Base-by-base conservation (phyloP, 2,329 filamentous ascomycete species). In the Venturia oleaginea region DNA sequence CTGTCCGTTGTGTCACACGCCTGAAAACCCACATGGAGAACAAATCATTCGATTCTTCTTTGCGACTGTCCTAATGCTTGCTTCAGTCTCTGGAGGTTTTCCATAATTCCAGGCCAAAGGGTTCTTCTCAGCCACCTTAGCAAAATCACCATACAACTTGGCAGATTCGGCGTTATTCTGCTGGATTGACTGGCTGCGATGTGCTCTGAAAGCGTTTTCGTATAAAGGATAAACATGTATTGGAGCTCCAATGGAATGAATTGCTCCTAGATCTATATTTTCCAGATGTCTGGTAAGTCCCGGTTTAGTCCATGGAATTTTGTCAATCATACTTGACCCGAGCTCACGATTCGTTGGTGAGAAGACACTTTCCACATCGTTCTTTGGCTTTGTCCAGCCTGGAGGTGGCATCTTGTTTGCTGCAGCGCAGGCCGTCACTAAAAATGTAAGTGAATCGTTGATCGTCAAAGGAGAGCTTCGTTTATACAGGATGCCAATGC, bases 141-240 rank as follows among this genome's bases (percentile, higher is more conserved):
- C 83, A 69, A 88, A 89, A 0, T 81, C 77, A 0, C 81, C 83
- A 69, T 89, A 89, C 27, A 89, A 70, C 11, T 76, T 71, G 0
- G 83, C 81, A 0, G 84, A 87, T 69, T 89, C 86, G 7, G 76
- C 68, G 64, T 84, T 77, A 63, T 88, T 89, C 4, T 83, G 79
- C 27, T 72, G 63, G 0, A 83, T 72, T 1, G 81, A 79, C 68
- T 89, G 86, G 0, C 75, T 71, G 1, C 80, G 76, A 67, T 83
- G 76, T 0, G 84, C 85, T 38, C 86, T 79, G 63, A 86, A 85
- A 0, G 75, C 83, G 67, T 86, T 87, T 68, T 89, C 86, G 68
- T 87, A 89, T 0, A 89, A 70, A 0, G 86, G 85, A 68, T 89
- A 89, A 0, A 89, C 77, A 38, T 89, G 86, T 13, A 88, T 86